Conservation (phyloP, 108 stramenopile species). For the Nitzschia sp. region DNA sequence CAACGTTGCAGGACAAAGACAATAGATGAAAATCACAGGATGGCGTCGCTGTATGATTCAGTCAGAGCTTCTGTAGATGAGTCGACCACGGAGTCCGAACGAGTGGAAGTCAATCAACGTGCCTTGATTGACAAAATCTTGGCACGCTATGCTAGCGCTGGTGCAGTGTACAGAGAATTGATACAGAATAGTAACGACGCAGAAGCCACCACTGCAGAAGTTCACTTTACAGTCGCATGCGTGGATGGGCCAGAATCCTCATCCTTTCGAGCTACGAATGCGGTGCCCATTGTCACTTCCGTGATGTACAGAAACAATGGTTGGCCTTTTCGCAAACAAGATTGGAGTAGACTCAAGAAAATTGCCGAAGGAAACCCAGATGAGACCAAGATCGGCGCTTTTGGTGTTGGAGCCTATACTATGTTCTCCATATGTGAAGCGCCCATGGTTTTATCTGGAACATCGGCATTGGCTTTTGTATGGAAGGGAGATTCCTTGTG, state of each 20-base stretch:
- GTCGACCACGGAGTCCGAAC: constrained; percentile 35
- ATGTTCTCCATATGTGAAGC: constrained; percentile 87
- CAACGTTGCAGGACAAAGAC: too few species aligned
- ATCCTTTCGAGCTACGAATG: not conserved
- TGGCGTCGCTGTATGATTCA: constrained; percentile 16
- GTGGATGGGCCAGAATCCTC: not conserved
- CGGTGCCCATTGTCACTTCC: constrained; percentile 52
- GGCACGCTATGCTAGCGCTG: constrained; percentile 77
- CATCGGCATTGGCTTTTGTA: constrained; percentile 64
- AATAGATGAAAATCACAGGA: too few species aligned
- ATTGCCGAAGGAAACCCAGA: constrained; percentile 91
- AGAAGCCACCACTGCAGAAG: constrained; percentile 72
- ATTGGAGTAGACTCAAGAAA: constrained; percentile 76
- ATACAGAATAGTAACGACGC: constrained; percentile 88
- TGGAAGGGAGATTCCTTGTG: constrained; percentile 87
- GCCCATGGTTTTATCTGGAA: constrained; percentile 70
- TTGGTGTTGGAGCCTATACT: constrained; percentile 86
- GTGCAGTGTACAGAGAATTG: constrained; percentile 81
- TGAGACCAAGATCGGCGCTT: constrained; percentile 57
- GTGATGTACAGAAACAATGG: constrained; percentile 82
- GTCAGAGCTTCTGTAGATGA: constrained; percentile 14
- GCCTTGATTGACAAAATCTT: constrained; percentile 88
- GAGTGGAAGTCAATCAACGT: constrained; percentile 85
- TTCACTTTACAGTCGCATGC: constrained; percentile 58
- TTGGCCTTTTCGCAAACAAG: constrained; percentile 70